These are phyloP conservation scores for Bretschneidera sinensis DNA, from an alignment of 345 rosid genomes.

Conservation along the genomic window DNA sequence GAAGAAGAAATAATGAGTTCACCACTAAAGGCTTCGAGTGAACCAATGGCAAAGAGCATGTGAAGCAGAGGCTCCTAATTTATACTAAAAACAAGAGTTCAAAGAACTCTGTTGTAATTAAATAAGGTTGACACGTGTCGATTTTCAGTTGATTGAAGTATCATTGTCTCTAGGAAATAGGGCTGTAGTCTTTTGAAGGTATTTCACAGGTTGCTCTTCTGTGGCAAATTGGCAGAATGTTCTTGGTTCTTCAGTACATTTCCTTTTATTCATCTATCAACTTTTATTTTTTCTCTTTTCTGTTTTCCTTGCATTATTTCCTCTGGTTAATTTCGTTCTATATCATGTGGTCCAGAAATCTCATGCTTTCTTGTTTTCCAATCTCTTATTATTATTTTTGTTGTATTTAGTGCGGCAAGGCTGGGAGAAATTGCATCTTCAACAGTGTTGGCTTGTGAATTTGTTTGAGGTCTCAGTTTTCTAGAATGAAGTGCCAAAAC, in stretches of 20 bases:
- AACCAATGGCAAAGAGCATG: background rate
- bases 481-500: slow-evolving; percentile 19
- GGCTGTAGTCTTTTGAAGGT: background rate
- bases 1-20: slow-evolving; percentile 7
- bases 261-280: background rate
- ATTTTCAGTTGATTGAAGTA: slow-evolving; percentile 24
- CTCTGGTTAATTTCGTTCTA: slow-evolving; percentile 9
- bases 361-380: background rate
- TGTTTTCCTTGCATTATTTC: background rate
- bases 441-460: slow-evolving; percentile 18
- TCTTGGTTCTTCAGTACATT: slow-evolving; percentile 13
- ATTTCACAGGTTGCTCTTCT: no score
- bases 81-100: slow-evolving; percentile 26
- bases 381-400: background rate
- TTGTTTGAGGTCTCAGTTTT: slow-evolving; percentile 9
- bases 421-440: slow-evolving; percentile 4
- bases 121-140: slow-evolving; percentile 40
- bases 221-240: slow-evolving; percentile 18
- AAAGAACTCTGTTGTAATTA: slow-evolving; percentile 11
- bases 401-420: no score
- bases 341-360: slow-evolving; percentile 21
- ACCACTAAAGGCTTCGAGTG: background rate
- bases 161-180: slow-evolving; percentile 2
- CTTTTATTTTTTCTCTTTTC: background rate
- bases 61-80: slow-evolving; percentile 19